phyloP scores from a whole-genome alignment of 345 rosid genomes.

The Camelina sativa region DNA sequence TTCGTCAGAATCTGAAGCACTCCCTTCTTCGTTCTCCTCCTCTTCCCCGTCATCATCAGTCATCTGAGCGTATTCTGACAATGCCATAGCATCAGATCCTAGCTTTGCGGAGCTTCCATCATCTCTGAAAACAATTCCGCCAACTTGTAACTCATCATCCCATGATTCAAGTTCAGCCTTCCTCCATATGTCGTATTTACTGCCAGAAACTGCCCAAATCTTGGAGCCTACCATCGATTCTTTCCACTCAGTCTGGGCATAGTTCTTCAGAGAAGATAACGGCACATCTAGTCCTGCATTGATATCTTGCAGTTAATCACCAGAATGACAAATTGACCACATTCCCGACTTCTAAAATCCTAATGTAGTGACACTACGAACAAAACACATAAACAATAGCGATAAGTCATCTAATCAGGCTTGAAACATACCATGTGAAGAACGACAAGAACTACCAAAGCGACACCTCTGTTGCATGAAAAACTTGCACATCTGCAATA shows the following conservation, averaged over 20 bases:
- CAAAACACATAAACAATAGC: neutral
- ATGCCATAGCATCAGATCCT: conserved; percentile 60
- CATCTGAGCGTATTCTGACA: conserved; percentile 64
- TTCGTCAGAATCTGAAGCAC: conserved; percentile 60
- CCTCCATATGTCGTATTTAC: conserved; percentile 67
- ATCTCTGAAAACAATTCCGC: conserved; percentile 73
- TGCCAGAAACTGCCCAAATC: conserved; percentile 75
- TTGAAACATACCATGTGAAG: conserved; percentile 80
- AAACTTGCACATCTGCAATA: conserved; percentile 98
- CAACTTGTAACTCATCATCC: conserved; percentile 68
- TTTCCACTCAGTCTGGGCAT: conserved; percentile 65
- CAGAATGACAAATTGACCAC: conserved; percentile 1
- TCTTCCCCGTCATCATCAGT: conserved; percentile 45
- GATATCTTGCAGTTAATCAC: conserved; percentile 31
- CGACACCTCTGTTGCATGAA: conserved; percentile 96
- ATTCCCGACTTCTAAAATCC: neutral
- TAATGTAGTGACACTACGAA: conserved; percentile 1
- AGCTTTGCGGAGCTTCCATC: conserved; percentile 69
- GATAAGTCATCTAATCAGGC: neutral
- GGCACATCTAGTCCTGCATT: conserved; percentile 78
- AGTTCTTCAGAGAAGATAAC: conserved; percentile 73
- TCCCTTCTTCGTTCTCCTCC: conserved; percentile 59
- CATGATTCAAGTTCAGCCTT: conserved; percentile 92
- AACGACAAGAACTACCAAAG: conserved; percentile 89
- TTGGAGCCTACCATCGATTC: conserved; percentile 80